phyloP scores from a whole-genome alignment of 257 asterid genomes.

The Euphrasia confusa region DNA sequence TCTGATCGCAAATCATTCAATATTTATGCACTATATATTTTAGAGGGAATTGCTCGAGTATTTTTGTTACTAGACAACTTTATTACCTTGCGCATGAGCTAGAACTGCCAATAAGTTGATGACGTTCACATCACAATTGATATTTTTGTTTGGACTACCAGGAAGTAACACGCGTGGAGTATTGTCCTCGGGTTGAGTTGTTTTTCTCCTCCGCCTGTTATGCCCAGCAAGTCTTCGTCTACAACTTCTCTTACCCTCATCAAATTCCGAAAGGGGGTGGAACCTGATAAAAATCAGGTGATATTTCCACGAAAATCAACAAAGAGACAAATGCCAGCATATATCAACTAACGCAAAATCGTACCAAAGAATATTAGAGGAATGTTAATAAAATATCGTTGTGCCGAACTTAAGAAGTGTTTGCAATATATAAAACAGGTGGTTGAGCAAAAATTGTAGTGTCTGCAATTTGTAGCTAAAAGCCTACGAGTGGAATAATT shows the following conservation, averaged over 20 bases:
- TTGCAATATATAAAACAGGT: too few relatives aligned
- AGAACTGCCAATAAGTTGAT: conserved; percentile 57
- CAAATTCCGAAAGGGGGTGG: conserved; percentile 86
- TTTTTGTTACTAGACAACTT: too few relatives aligned
- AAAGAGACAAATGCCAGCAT: not conserved
- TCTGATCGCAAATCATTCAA: too few relatives aligned
- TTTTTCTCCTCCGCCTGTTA: conserved; percentile 84
- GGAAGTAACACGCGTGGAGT: conserved; percentile 40
- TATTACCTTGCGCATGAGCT: conserved; percentile 62
- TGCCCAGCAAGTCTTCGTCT: conserved; percentile 94
- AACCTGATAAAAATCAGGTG: conserved; percentile 41
- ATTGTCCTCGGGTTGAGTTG: conserved; percentile 61
- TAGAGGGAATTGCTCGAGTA: conserved; percentile 4
- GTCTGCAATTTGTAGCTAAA: not conserved
- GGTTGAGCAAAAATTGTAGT: not conserved
- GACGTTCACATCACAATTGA: conserved; percentile 43
- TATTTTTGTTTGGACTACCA: conserved; percentile 32
- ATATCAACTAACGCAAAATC: conserved; percentile 7
- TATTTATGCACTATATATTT: too few relatives aligned
- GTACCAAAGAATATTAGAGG: not conserved
- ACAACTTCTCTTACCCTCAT: conserved; percentile 94
- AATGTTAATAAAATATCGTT: not conserved
- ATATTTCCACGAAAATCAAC: conserved; percentile 6
- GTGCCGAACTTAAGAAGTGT: too few relatives aligned
- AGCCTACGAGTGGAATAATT: not conserved